Evolutionary conservation across 2,329 filamentous ascomycete species (phyloP).

Genomic region (Fusarium succisae): DNA sequence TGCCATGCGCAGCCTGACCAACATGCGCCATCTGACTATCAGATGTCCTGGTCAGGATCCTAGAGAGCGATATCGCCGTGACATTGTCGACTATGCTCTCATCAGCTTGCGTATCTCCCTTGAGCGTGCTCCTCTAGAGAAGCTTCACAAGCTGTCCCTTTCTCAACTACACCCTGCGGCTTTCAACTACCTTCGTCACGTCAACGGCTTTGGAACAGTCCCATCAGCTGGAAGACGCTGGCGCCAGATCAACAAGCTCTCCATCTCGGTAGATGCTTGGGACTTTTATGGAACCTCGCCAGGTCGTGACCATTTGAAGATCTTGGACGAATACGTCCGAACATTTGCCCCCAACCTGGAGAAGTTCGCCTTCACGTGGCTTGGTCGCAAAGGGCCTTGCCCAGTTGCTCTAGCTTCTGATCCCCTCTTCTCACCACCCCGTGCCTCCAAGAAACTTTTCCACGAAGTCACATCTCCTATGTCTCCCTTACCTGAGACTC

Average conservation of each 20-base stretch:
- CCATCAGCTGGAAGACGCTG: constrained; percentile 78
- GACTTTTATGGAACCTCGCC: constrained; percentile 68
- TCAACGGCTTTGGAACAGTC: constrained; percentile 77
- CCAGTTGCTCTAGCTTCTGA: constrained; percentile 77
- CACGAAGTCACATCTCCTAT: constrained; percentile 72
- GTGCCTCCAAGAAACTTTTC: constrained; percentile 66
- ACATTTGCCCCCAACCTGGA: constrained; percentile 73
- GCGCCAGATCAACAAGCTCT: constrained; percentile 79
- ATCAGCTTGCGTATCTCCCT: constrained; percentile 87
- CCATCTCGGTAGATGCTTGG: constrained; percentile 77
- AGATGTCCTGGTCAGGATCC: constrained; percentile 78
- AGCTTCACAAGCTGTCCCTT: constrained; percentile 76
- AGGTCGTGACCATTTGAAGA: constrained; percentile 75
- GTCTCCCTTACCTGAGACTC: constrained; percentile 66
- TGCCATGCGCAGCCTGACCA: constrained; percentile 73
- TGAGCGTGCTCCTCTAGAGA: constrained; percentile 74
- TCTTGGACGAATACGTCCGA: constrained; percentile 83
- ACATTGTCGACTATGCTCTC: constrained; percentile 86
- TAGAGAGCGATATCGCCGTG: constrained; percentile 75
- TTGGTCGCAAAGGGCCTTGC: constrained; percentile 77
- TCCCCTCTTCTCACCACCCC: constrained; percentile 70
- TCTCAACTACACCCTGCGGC: constrained; percentile 78
- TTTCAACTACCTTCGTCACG: constrained; percentile 80
- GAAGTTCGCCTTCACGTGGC: constrained; percentile 81
- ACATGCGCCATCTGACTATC: constrained; percentile 78